A percentile compares a stretch with the other conserved stretches of the same genome.
phyloP scores from a whole-genome alignment of 2,329 filamentous ascomycete genomes.

The Macroventuria anomochaeta region DNA sequence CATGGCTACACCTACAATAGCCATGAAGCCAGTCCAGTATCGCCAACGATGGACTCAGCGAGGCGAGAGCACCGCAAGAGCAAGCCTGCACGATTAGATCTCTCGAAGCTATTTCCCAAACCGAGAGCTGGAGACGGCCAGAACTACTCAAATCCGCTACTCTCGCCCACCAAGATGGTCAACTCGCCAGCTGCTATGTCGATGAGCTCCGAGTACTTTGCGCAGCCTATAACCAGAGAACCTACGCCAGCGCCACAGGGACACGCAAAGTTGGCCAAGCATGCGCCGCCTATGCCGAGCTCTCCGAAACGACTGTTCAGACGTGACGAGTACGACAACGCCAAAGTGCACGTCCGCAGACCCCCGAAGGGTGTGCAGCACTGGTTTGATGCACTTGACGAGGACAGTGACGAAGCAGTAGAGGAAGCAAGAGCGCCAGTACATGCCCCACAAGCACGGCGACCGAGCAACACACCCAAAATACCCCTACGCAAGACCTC shows the following conservation, averaged over 20 bases:
- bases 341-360: slow-evolving; percentile 55
- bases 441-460: slow-evolving; percentile 23
- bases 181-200: slow-evolving; percentile 51
- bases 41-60: slow-evolving; percentile 28
- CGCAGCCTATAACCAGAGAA: slow-evolving; percentile 41
- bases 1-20: slow-evolving; percentile 19
- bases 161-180: slow-evolving; percentile 50
- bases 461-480: slow-evolving; percentile 13
- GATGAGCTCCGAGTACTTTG: slow-evolving; percentile 46
- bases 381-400: slow-evolving; percentile 58
- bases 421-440: slow-evolving; percentile 24
- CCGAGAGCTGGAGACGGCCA: slow-evolving; percentile 34
- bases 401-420: slow-evolving; percentile 46
- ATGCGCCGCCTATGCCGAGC: slow-evolving; percentile 19
- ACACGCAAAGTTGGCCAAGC: slow-evolving; percentile 34
- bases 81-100: slow-evolving; percentile 49
- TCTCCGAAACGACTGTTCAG: slow-evolving; percentile 39
- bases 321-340: slow-evolving; percentile 52
- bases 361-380: slow-evolving; percentile 58
- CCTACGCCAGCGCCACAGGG: slow-evolving; percentile 32
- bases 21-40: slow-evolving; percentile 28
- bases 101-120: slow-evolving; percentile 53
- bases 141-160: slow-evolving; percentile 28
- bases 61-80: slow-evolving; percentile 39
- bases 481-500: slow-evolving; percentile 30